Conservation (phyloP, 1,284 basidiomycete species). For the Moesziomyces antarcticus region DNA sequence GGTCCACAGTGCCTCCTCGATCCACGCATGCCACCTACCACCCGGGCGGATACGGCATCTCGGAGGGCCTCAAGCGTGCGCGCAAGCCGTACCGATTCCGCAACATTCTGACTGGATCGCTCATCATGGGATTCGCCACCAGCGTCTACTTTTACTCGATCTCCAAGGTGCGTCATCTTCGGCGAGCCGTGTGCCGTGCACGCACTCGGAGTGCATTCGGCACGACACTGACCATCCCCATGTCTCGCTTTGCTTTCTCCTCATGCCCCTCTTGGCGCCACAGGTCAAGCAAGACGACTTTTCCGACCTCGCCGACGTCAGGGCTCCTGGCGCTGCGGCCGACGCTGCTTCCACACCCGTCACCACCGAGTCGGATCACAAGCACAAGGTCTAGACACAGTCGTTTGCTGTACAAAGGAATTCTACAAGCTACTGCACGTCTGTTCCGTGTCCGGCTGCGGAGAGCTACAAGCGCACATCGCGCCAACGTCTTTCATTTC, state of each 20-base stretch:
- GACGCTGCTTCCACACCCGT: conserved; percentile 14
- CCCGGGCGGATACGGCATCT: conserved; percentile 56
- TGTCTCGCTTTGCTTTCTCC: not conserved
- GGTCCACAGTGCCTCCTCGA: conserved; percentile 43
- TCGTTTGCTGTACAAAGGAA: not conserved
- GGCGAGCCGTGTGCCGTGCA: too few species aligned
- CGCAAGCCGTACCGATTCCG: conserved; percentile 81
- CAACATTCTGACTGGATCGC: conserved; percentile 82
- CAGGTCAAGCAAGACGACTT: conserved; percentile 64
- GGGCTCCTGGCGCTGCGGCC: conserved; percentile 26
- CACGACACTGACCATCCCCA: not conserved
- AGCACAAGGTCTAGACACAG: conserved; percentile 31
- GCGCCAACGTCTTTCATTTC: too few species aligned
- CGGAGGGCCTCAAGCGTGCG: conserved; percentile 77
- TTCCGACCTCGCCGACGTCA: conserved; percentile 53
- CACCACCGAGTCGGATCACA: conserved; percentile 42
- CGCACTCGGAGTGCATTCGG: too few species aligned
- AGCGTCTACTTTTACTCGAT: conserved; percentile 93
- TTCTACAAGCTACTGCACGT: not conserved
- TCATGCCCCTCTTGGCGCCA: not conserved
- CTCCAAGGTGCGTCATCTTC: conserved; percentile 49
- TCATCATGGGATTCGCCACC: conserved; percentile 80
- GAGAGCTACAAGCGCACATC: too few species aligned
- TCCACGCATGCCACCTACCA: conserved; percentile 57
- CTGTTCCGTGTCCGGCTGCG: too few species aligned